Evolutionary conservation across 2,329 filamentous ascomycete species (phyloP).

Genomic region (Ophiostoma novo-ulmi): DNA sequence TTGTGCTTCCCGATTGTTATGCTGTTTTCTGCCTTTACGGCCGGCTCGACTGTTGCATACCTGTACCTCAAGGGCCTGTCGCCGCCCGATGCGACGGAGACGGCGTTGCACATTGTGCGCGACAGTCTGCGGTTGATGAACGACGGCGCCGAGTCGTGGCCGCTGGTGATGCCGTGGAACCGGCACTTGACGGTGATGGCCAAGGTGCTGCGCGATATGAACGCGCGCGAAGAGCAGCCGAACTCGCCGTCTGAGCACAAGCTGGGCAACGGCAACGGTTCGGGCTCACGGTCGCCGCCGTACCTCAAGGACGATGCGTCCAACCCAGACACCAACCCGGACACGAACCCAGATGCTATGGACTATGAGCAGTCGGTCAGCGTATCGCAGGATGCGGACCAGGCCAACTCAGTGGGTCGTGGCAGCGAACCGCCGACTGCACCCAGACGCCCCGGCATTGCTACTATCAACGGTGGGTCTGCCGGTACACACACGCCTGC

Average conservation of each 20-base stretch:
- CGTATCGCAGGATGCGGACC: conserved; percentile 33
- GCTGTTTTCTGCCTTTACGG: conserved; percentile 58
- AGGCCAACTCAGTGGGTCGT: conserved; percentile 40
- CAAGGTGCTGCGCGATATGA: conserved; percentile 53
- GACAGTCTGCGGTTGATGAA: conserved; percentile 56
- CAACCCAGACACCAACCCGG: conserved; percentile 51
- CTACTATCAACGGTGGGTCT: conserved; percentile 55
- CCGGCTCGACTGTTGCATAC: conserved; percentile 57
- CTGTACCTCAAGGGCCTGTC: conserved; percentile 58
- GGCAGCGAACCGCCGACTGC: conserved; percentile 49
- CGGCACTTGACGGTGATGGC: conserved; percentile 58
- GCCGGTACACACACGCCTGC: conserved; percentile 45
- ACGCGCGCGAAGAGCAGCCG: conserved; percentile 34
- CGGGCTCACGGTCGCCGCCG: conserved; percentile 29
- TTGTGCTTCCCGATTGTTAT: conserved; percentile 60
- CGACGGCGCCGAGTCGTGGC: conserved; percentile 56
- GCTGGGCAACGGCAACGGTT: conserved; percentile 24
- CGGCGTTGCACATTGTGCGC: conserved; percentile 51
- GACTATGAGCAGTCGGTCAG: conserved; percentile 49
- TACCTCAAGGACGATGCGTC: conserved; percentile 54
- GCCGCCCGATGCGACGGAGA: conserved; percentile 52
- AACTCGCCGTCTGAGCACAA: conserved; percentile 34
- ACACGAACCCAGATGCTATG: conserved; percentile 52
- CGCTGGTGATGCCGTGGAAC: conserved; percentile 55
- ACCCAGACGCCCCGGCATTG: conserved; percentile 49